A percentile compares a stretch with the other conserved stretches of the same genome.
phyloP scores from a whole-genome alignment of 768 basidiomycete genomes.

The Floccularia luteovirens region DNA sequence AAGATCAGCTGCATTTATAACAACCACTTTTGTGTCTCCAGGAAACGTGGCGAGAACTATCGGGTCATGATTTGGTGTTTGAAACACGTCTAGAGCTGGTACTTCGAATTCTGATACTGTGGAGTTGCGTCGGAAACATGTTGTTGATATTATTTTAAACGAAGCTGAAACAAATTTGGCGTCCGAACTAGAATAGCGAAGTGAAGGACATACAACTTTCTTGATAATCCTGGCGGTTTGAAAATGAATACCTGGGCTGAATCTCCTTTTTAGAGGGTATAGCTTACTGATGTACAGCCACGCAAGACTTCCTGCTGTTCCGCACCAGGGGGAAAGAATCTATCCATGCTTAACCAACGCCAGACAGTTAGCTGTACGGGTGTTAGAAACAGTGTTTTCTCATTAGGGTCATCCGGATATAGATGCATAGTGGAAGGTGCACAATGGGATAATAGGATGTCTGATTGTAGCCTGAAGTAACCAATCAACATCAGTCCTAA shows the following conservation, averaged over 20 bases:
- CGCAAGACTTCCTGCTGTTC: conserved; percentile 31
- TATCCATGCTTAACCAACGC: conserved; percentile 59
- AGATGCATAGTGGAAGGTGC: conserved; percentile 41
- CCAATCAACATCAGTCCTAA: neutral
- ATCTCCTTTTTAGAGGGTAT: neutral
- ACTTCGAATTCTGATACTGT: conserved; percentile 21
- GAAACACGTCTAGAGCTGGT: conserved; percentile 32
- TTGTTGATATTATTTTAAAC: conserved; percentile 52
- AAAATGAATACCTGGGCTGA: neutral
- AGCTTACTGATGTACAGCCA: conserved; percentile 55
- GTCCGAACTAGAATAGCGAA: neutral
- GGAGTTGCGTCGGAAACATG: conserved; percentile 34
- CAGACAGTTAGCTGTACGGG: conserved; percentile 52
- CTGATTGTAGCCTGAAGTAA: conserved; percentile 42
- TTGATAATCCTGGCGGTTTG: conserved; percentile 52
- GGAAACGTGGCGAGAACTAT: too few relatives aligned
- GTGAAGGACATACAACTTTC: conserved; percentile 52
- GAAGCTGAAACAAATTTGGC: conserved; percentile 36
- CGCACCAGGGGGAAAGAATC: conserved; percentile 51
- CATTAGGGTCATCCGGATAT: conserved; percentile 13
- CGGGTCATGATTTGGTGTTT: conserved; percentile 42
- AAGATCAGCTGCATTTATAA: too few relatives aligned
- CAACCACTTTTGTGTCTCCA: too few relatives aligned
- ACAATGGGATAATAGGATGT: conserved; percentile 47
- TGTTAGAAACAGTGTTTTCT: conserved; percentile 21